Evolutionary conservation across 2,329 filamentous ascomycete genomes (phyloP).

Genomic region (Parastagonospora avenae): DNA sequence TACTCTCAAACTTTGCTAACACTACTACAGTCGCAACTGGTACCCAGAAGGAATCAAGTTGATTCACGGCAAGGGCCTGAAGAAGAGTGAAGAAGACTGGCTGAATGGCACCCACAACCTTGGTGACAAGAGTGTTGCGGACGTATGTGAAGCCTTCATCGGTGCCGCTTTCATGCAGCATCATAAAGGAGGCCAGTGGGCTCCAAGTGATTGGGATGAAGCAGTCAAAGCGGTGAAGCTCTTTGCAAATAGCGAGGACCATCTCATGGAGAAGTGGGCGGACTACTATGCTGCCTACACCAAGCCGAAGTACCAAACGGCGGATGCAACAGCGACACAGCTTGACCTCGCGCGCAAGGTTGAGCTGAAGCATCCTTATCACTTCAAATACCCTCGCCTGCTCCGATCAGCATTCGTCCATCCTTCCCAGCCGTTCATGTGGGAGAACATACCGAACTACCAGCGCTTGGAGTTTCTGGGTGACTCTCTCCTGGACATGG

Average conservation of each 20-base stretch:
- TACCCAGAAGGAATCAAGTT: conserved; percentile 82
- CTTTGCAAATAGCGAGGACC: conserved; percentile 72
- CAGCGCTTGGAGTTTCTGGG: conserved; percentile 92
- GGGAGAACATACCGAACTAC: conserved; percentile 82
- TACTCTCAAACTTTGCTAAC: conserved; percentile 19
- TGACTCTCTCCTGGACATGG: conserved; percentile 86
- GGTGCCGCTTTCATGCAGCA: conserved; percentile 74
- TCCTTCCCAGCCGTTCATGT: conserved; percentile 76
- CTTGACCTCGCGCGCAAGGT: conserved; percentile 70
- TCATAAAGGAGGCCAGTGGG: conserved; percentile 51
- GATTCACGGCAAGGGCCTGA: conserved; percentile 70
- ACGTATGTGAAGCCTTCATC: conserved; percentile 93
- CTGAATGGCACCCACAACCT: conserved; percentile 65
- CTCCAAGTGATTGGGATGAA: conserved; percentile 59
- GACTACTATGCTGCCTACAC: conserved; percentile 76
- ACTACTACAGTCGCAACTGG: conserved; percentile 69
- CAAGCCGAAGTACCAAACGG: conserved; percentile 72
- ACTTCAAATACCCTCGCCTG: conserved; percentile 76
- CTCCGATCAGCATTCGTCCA: conserved; percentile 87
- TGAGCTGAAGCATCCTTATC: conserved; percentile 63
- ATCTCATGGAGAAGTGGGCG: conserved; percentile 69
- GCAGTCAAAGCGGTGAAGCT: conserved; percentile 69
- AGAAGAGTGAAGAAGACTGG: conserved; percentile 53
- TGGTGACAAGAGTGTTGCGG: conserved; percentile 87
- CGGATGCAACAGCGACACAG: conserved; percentile 67